Conservation (phyloP, 345 rosid genomes). For the Brassica nigra region DNA sequence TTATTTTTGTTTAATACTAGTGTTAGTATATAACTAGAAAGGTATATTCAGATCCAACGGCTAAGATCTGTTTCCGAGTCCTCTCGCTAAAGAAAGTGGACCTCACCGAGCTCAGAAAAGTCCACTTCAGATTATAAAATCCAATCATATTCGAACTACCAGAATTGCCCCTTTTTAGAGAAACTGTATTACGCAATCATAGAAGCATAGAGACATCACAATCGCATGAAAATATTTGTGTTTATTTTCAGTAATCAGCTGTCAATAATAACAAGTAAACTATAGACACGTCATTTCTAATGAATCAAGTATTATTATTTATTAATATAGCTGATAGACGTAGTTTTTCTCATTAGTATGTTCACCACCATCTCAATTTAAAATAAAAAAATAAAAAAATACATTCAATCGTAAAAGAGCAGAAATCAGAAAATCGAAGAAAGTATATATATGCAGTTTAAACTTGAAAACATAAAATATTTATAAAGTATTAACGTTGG, state of each 20-base stretch:
- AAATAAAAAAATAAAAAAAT: too few relatives aligned
- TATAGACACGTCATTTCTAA: too few relatives aligned
- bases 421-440: neutral
- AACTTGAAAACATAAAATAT: neutral
- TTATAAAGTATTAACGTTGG: neutral
- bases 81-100: neutral
- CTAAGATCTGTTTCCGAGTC: neutral
- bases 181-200: neutral
- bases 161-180: neutral
- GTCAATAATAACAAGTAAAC: too few relatives aligned
- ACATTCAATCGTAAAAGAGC: neutral
- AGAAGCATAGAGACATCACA: neutral
- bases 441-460: neutral
- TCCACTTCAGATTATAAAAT: slow-evolving; percentile 37
- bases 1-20: neutral
- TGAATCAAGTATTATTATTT: too few relatives aligned
- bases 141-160: slow-evolving; percentile 19
- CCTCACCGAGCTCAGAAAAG: slow-evolving; percentile 29
- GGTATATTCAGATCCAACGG: neutral
- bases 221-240: too few relatives aligned
- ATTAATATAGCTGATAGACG: too few relatives aligned
- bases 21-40: neutral
- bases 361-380: too few relatives aligned
- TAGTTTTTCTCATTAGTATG: too few relatives aligned
- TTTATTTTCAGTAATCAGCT: too few relatives aligned